phyloP scores from a whole-genome alignment of 345 rosid species.

The Moricandia arvensis region DNA sequence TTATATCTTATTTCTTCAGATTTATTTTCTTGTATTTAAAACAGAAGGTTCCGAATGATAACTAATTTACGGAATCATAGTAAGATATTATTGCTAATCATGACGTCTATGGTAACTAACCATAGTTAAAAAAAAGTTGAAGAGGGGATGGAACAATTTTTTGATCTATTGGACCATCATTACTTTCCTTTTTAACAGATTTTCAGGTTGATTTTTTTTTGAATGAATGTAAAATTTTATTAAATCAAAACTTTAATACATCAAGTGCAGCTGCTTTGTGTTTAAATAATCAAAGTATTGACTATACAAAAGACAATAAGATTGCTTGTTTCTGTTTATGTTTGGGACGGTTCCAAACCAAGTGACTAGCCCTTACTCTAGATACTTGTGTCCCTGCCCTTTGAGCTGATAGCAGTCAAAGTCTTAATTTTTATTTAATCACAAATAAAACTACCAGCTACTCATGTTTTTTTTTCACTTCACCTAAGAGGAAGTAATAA shows the following conservation, averaged over 20 bases:
- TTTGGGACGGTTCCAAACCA: too few relatives aligned
- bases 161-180: background rate
- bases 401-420: too few relatives aligned
- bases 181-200: background rate
- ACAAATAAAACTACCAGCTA: background rate
- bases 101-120: background rate
- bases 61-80: background rate
- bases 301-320: too few relatives aligned
- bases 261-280: too few relatives aligned
- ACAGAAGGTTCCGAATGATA: background rate
- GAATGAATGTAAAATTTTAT: too few relatives aligned
- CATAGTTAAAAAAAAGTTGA: too few relatives aligned
- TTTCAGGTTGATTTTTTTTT: background rate
- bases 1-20: background rate
- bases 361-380: background rate
- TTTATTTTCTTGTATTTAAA: background rate
- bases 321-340: too few relatives aligned
- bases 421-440: background rate
- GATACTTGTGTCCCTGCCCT: background rate
- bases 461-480: background rate
- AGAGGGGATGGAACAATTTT: background rate
- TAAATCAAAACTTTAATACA: background rate
- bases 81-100: background rate
- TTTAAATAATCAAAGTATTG: too few relatives aligned
- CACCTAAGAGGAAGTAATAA: background rate